A percentile compares a stretch with the other conserved stretches of the same genome.
These are phyloP conservation scores for Microdochium bolleyi DNA, from an alignment of 2,329 filamentous ascomycete genomes.

Conservation along the genomic window DNA sequence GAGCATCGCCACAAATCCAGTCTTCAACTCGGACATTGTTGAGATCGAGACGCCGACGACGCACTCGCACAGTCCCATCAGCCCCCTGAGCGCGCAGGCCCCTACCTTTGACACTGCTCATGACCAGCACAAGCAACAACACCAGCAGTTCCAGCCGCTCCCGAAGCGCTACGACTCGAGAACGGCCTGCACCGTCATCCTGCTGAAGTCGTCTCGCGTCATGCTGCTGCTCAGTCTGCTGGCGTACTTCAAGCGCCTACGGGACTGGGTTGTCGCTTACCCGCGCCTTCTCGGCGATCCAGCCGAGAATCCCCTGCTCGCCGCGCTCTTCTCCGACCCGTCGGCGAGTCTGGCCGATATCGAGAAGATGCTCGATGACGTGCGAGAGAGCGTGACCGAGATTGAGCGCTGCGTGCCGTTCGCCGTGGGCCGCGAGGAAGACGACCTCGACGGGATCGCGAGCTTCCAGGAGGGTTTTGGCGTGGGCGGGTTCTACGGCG, in stretches of 20 bases:
- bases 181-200: conserved; percentile 21
- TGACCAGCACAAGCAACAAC: too few relatives aligned
- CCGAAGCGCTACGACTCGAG: conserved; percentile 6
- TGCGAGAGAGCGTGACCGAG: conserved; percentile 18
- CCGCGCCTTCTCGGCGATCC: not conserved
- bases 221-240: conserved; percentile 20
- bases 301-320: not conserved
- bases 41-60: not conserved
- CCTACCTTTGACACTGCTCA: not conserved
- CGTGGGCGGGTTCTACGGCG: too few relatives aligned
- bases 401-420: conserved; percentile 21
- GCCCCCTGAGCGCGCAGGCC: not conserved
- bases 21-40: not conserved
- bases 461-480: conserved; percentile 20
- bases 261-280: not conserved
- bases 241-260: conserved; percentile 10
- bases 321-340: not conserved
- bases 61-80: not conserved
- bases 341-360: not conserved
- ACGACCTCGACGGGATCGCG: conserved; percentile 11
- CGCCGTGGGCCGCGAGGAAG: conserved; percentile 16
- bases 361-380: conserved; percentile 8
- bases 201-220: conserved; percentile 20
- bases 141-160: not conserved
- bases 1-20: not conserved